Base-by-base conservation (phyloP, 768 basidiomycete species). In the Mycena albidolilacea region DNA sequence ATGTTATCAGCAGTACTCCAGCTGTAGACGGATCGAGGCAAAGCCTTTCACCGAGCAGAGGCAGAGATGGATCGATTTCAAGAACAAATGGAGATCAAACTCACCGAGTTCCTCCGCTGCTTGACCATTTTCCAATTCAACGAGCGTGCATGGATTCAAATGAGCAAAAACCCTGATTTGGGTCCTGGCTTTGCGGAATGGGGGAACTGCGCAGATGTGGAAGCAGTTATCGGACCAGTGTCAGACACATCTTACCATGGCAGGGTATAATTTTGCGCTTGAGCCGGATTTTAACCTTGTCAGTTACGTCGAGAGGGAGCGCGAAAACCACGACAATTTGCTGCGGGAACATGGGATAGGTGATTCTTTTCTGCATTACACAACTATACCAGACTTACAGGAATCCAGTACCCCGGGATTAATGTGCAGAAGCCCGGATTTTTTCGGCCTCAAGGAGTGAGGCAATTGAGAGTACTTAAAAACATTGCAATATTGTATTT, bases 11-110 rank as follows among this genome's bases (percentile, higher is more conserved):
- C n/a, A n/a, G n/a, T n/a, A n/a, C n/a, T n/a, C n/a, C n/a, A n/a
- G n/a, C n/a, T n/a, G n/a, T n/a, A n/a, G n/a, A n/a, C n/a, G n/a
- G n/a, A n/a, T n/a, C n/a, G n/a, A n/a, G n/a, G n/a, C n/a, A n/a
- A n/a, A n/a, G n/a, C n/a, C n/a, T n/a, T n/a, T n/a, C n/a, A n/a
- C 1, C 39, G 71, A 39, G 44, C 58, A 7, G 71, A 73, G 52
- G 71, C 60, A 7, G 60, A 73, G 12, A 64, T 73, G 44, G 71
- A 73, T 19, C 71, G 67, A 35, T 73, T 67, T 44, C 66, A 68
- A 46, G 71, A 73, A 15, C 60, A 73, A 21, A 21, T 69, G 19
- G 71, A 73, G 38, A 4, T 62, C 46, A 73, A 73, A 21, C 71
- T 68, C 15, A 23, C 71, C 10, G 71, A 73, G 17, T 73, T 73